Evolutionary conservation across 2,329 filamentous ascomycete species (phyloP), one percentile per base, ranked within the genome.

Genomic region (Sporothrix pseudoabietina): DNA sequence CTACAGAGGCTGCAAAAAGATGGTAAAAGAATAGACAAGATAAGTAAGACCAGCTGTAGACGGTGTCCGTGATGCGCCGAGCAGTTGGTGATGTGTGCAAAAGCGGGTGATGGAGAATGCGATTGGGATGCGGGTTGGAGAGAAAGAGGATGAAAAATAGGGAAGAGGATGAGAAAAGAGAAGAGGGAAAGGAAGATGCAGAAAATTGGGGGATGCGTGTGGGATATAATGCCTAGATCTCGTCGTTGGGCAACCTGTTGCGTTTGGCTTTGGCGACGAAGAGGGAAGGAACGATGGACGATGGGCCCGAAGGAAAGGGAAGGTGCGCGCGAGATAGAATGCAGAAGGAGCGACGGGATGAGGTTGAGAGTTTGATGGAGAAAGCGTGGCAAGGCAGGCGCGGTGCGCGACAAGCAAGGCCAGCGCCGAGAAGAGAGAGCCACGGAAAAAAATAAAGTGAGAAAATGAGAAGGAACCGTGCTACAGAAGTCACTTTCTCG

Each of bases 401-500:
- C 35, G 61, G 41, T 41, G 65, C 65, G 65, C 44, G 61, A 26
- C 61, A 26, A 35, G 61, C 61, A 26, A 35, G 61, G 61, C 39
- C 61, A 41, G 35, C 26, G 57, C 9, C 61, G 39, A 26, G 22
- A 39, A 44, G 41, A 26, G 5, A 14, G 35, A 26, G 52, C 52
- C 19, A 47, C 6, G 39, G 4, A 44, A 44, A 65, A 63, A 47
- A 49, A 1, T 49, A 49, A 49, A 49, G 57, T 26, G 9, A 66
- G 41, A 19, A 66, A 22, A 41, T 26, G n/a, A 19, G 61, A 59
- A 35, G 55, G 55, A 35, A 12, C 55, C 6, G 35, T 22, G 61
- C 5, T 6, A 9, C 39, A 66, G 39, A 66, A 14, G 61, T 66
- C 61, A 66, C 35, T 16, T 10, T 19, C 1, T 44, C 3, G 19